Evolutionary conservation across 2,329 filamentous ascomycete species (phyloP).

Genomic region (Botrytis deweyae): DNA sequence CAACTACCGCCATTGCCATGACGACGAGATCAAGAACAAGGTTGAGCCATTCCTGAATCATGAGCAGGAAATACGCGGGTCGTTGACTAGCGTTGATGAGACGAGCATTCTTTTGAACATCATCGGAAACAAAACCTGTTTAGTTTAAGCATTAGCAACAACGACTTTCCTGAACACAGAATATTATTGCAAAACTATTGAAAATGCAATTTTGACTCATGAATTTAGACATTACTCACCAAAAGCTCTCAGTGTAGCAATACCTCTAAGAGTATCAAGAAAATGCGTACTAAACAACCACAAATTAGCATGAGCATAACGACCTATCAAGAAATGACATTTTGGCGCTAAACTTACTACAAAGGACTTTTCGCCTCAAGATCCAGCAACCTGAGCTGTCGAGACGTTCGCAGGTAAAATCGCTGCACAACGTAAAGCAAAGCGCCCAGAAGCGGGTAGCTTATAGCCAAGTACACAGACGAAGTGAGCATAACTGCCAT

Average conservation of each 20-base stretch:
- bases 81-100: slow-evolving; percentile 55
- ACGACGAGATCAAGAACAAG: slow-evolving; percentile 41
- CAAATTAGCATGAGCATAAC: neutral
- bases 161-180: neutral
- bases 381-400: slow-evolving; percentile 49
- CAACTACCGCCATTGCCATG: slow-evolving; percentile 21
- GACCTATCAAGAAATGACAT: neutral
- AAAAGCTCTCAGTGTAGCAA: slow-evolving; percentile 48
- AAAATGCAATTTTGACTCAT: neutral
- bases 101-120: slow-evolving; percentile 40
- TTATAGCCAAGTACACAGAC: slow-evolving; percentile 20
- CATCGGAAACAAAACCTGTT: slow-evolving; percentile 12
- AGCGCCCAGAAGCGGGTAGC: slow-evolving; percentile 20
- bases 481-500: slow-evolving; percentile 19
- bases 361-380: slow-evolving; percentile 46
- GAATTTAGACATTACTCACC: slow-evolving; percentile 40
- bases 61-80: slow-evolving; percentile 56
- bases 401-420: slow-evolving; percentile 48
- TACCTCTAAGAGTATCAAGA: slow-evolving; percentile 46
- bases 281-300: slow-evolving; percentile 41
- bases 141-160: neutral
- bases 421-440: slow-evolving; percentile 39
- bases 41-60: slow-evolving; percentile 57
- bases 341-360: slow-evolving; percentile 33
- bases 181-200: neutral